These are phyloP conservation scores for Infundibulicybe gibba DNA, from an alignment of 768 basidiomycete species.

Conservation along the genomic window DNA sequence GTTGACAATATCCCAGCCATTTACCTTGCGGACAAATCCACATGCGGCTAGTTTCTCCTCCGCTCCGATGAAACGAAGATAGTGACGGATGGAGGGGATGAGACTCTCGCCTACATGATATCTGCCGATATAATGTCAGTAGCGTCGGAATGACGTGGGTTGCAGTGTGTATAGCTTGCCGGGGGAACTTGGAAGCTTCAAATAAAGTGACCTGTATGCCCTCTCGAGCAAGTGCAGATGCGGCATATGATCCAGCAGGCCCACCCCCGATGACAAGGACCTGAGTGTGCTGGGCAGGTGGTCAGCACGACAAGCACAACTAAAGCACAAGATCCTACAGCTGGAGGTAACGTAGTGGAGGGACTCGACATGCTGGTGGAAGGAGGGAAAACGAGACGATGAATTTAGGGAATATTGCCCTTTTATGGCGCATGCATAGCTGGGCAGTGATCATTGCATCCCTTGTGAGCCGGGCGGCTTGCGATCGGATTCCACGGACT, in stretches of 20 bases:
- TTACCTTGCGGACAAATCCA: constrained; percentile 51
- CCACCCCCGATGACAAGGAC: constrained; percentile 50
- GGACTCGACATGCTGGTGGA: neutral
- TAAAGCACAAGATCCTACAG: constrained; percentile 5
- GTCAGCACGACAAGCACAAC: neutral
- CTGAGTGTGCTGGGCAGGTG: constrained; percentile 30
- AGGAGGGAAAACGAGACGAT: constrained; percentile 3
- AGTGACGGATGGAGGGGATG: constrained; percentile 58
- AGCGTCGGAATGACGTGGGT: neutral
- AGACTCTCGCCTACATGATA: constrained; percentile 61
- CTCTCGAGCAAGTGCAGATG: constrained; percentile 51
- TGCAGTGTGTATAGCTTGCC: constrained; percentile 20
- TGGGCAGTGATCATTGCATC: too few relatives aligned
- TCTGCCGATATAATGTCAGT: constrained; percentile 23
- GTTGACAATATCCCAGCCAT: neutral
- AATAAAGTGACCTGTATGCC: constrained; percentile 50
- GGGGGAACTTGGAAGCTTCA: constrained; percentile 53
- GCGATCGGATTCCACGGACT: too few relatives aligned
- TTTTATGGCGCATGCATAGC: too few relatives aligned
- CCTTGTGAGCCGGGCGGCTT: too few relatives aligned
- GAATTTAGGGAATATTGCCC: neutral
- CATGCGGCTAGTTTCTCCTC: constrained; percentile 45
- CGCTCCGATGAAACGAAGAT: constrained; percentile 54
- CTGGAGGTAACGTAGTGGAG: constrained; percentile 8
- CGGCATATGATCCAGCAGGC: constrained; percentile 56